Evolutionary conservation across 805 yeast species (phyloP).

Genomic region (Torulaspora indica): DNA sequence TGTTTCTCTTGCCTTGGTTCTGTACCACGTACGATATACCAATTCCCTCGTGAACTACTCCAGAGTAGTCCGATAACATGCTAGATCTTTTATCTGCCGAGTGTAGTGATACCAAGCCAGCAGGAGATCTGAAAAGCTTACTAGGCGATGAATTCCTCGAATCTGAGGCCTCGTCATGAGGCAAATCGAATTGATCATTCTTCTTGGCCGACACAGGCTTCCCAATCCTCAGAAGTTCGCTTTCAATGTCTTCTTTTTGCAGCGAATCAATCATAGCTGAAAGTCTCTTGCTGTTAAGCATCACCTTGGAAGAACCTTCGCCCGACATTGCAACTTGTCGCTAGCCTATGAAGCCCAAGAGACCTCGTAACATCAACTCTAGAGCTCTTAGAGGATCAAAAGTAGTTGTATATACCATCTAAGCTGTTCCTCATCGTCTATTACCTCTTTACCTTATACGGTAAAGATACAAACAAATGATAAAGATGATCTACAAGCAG

Average conservation of each 20-base stretch:
- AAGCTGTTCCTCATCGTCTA: constrained; percentile 4
- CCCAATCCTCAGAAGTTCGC: constrained; percentile 10
- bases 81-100: constrained; percentile 19
- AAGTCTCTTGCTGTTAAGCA: constrained; percentile 25
- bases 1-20: constrained; percentile 8
- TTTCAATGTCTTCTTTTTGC: constrained; percentile 16
- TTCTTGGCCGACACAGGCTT: constrained; percentile 1
- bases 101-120: constrained; percentile 11
- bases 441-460: constrained; percentile 7
- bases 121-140: constrained; percentile 12
- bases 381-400: neutral
- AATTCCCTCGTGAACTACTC: constrained; percentile 34
- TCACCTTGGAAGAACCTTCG: constrained; percentile 16
- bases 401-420: neutral
- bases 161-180: constrained; percentile 5
- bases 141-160: constrained; percentile 4
- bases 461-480: constrained; percentile 10
- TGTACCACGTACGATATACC: constrained; percentile 31
- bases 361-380: neutral
- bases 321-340: neutral
- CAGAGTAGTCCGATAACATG: constrained; percentile 32
- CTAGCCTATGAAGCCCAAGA: constrained; percentile 1
- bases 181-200: neutral
- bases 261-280: constrained; percentile 32
- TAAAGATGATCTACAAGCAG: neutral